Conservation (phyloP, 2,329 filamentous ascomycete genomes). For the Pyricularia sp. region DNA sequence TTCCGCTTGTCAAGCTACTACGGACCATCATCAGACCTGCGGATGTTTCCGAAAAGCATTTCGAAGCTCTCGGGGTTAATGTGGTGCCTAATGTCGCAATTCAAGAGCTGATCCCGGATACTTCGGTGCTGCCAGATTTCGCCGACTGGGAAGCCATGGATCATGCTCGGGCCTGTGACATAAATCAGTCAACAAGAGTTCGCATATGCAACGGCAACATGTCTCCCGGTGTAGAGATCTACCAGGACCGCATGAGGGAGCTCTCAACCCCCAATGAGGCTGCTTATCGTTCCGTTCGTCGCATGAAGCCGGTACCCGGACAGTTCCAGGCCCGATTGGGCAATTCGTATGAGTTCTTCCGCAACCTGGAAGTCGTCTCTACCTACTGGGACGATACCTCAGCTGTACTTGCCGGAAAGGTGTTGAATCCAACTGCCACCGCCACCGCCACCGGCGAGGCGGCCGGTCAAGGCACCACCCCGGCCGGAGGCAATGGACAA, state of each 20-base stretch:
- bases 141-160: conserved; percentile 39
- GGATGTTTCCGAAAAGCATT: conserved; percentile 38
- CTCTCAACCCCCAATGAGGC: conserved; percentile 45
- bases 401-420: conserved; percentile 18
- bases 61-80: conserved; percentile 49
- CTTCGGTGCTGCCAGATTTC: conserved; percentile 43
- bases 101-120: conserved; percentile 43
- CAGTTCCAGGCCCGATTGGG: conserved; percentile 45
- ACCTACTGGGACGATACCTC: conserved; percentile 54
- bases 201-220: conserved; percentile 42
- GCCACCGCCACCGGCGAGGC: neutral
- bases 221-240: conserved; percentile 48
- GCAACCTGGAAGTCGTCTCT: conserved; percentile 49
- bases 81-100: conserved; percentile 39
- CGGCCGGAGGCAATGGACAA: conserved; percentile 7
- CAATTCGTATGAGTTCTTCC: conserved; percentile 58
- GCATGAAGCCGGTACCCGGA: conserved; percentile 44
- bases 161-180: conserved; percentile 37
- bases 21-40: conserved; percentile 43
- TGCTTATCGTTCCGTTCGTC: conserved; percentile 52
- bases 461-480: neutral
- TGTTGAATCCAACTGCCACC: conserved; percentile 21
- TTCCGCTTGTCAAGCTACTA: conserved; percentile 39
- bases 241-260: conserved; percentile 48
- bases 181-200: conserved; percentile 36